Conservation (phyloP, 1,284 basidiomycete species). For the Trametes polyzona region DNA sequence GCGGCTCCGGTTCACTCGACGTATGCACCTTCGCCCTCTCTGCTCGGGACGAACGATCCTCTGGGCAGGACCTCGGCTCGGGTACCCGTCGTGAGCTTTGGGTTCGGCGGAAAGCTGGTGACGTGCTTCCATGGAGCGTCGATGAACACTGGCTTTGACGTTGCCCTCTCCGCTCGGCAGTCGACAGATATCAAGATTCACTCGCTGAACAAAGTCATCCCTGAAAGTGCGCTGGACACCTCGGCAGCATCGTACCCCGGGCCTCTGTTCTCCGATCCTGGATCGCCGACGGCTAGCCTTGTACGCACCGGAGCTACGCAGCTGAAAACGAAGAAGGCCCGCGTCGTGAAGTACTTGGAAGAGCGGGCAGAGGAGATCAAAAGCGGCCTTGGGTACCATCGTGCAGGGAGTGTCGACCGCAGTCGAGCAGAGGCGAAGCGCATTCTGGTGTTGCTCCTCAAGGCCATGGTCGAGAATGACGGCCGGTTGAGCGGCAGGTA, state of each 20-base stretch:
- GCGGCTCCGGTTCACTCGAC: slow-evolving; percentile 52
- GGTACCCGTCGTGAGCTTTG: slow-evolving; percentile 85
- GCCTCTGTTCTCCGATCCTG: slow-evolving; percentile 81
- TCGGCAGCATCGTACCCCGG: slow-evolving; percentile 77
- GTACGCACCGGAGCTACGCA: slow-evolving; percentile 71
- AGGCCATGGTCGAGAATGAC: slow-evolving; percentile 84
- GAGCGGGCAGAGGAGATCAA: slow-evolving; percentile 78
- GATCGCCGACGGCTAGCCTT: slow-evolving; percentile 64
- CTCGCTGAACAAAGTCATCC: slow-evolving; percentile 67
- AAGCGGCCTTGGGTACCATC: slow-evolving; percentile 75
- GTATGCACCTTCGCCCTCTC: slow-evolving; percentile 76
- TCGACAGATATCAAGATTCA: slow-evolving; percentile 74
- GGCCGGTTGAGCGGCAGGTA: slow-evolving; percentile 85
- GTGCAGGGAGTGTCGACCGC: slow-evolving; percentile 53
- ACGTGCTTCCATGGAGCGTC: slow-evolving; percentile 83
- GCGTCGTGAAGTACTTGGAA: slow-evolving; percentile 76
- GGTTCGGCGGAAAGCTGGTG: slow-evolving; percentile 86
- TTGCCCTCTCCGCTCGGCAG: slow-evolving; percentile 73
- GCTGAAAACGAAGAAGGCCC: slow-evolving; percentile 83
- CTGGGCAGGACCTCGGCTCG: slow-evolving; percentile 74
- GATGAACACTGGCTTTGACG: slow-evolving; percentile 75
- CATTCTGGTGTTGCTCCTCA: slow-evolving; percentile 75
- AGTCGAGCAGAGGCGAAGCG: slow-evolving; percentile 77
- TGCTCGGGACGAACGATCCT: slow-evolving; percentile 83
- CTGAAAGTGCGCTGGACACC: slow-evolving; percentile 64